Base-by-base conservation (phyloP, 140 eudicot genomes). In the Stevia rebaudiana region DNA sequence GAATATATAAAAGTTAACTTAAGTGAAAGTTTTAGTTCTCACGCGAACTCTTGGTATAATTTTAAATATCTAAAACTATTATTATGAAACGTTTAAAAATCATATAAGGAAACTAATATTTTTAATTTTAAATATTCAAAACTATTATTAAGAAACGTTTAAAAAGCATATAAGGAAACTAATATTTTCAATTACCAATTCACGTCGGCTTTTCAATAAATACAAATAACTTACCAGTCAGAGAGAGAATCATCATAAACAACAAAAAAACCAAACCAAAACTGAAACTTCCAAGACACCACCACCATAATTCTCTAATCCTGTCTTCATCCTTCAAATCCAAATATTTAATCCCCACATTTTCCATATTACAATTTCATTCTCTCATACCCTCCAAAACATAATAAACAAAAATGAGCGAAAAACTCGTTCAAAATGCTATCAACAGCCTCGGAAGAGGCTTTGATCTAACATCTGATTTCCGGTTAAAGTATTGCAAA, bases 401-500 rank as follows among this genome's bases (percentile, higher is more conserved):
- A 28, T 28, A 28, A 1, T 16, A 28, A 31, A 11, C 11, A 31
- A 11, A 24, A 5, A 84, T 79, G 85, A 76, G 62, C 48, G 67
- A 79, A 40, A 74, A 76, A 31, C 64, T 83, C 18, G 83, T 88
- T 35, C 58, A 70, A 62, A 83, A 64, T 40, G 87, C 98, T 60
- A 66, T 92, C 1, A 64, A 61, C 41, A 81, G 94, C 65, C 87
- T 92, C 28, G 98, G 98, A 49, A 88, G 78, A 88, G 98, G 98
- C 48, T 88, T 87, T 51, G 98, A 92, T 57, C 35, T 92, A 78
- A 77, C 95, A 0, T 85, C 92, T 0, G 98, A 92, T 83, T 92
- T 92, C 24, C 91, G 96, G 30, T 79, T 92, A 18, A 92, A 92
- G 77, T 92, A 76, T 62, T 85, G 96, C 78, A 88, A 92, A 76